Conservation (phyloP, 345 rosid species). For the Carallia pectinifolia region DNA sequence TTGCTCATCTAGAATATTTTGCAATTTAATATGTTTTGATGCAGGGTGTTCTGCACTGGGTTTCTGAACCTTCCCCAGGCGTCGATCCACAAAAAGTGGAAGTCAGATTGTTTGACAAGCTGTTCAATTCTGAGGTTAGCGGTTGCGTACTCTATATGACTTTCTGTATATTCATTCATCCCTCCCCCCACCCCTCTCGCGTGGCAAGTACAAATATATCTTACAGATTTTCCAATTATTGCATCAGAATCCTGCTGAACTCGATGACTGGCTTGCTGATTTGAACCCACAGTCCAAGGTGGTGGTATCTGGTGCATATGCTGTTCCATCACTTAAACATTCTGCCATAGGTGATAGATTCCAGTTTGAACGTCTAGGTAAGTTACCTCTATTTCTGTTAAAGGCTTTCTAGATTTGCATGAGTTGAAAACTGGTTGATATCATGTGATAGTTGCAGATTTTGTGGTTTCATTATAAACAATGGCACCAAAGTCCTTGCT, state of each 20-base stretch:
- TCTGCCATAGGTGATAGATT: conserved; percentile 68
- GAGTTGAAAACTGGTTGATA: conserved; percentile 3
- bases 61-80: conserved; percentile 67
- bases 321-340: conserved; percentile 52
- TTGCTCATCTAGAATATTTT: conserved; percentile 6
- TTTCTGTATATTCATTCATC: not conserved
- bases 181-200: not conserved
- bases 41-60: conserved; percentile 98
- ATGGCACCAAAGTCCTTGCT: no score
- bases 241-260: conserved; percentile 78
- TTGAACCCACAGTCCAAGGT: conserved; percentile 66
- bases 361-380: conserved; percentile 97
- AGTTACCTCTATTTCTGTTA: not conserved
- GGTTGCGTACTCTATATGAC: conserved; percentile 3
- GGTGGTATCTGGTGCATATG: conserved; percentile 58
- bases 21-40: not conserved
- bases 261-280: conserved; percentile 80
- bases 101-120: conserved; percentile 90
- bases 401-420: conserved; percentile 1
- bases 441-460: not conserved
- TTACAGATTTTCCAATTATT: conserved; percentile 15
- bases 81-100: conserved; percentile 66
- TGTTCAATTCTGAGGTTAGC: conserved; percentile 80
- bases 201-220: not conserved
- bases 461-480: no score